A percentile compares a stretch with the other conserved stretches of the same genome.
phyloP scores from a whole-genome alignment of 768 basidiomycete genomes.

The Hygrophorus russula region DNA sequence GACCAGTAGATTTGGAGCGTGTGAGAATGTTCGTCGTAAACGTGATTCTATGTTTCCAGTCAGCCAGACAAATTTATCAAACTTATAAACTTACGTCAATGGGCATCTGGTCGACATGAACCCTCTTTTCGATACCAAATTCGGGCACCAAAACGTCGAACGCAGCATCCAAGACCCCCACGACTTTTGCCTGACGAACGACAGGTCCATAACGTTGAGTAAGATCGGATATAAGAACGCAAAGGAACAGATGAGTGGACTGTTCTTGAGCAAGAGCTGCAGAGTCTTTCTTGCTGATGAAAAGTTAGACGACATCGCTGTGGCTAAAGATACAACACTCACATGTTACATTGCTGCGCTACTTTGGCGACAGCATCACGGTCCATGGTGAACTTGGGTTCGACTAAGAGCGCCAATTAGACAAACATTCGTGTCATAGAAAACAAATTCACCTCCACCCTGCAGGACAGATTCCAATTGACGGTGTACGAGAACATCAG shows the following conservation, averaged over 20 bases:
- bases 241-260: constrained; percentile 90
- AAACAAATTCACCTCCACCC: constrained; percentile 42
- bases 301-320: constrained; percentile 1
- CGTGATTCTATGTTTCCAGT: constrained; percentile 61
- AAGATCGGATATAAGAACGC: constrained; percentile 87
- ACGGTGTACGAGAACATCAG: constrained; percentile 91
- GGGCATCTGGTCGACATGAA: constrained; percentile 98
- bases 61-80: not conserved
- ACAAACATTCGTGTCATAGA: not conserved
- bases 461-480: constrained; percentile 86
- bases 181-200: constrained; percentile 87
- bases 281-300: constrained; percentile 75
- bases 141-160: constrained; percentile 95
- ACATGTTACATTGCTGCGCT: constrained; percentile 98
- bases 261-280: constrained; percentile 91
- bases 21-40: constrained; percentile 91
- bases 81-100: constrained; percentile 57
- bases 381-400: constrained; percentile 92
- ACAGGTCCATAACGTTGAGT: constrained; percentile 95
- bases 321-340: constrained; percentile 16
- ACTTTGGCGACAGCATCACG: constrained; percentile 96
- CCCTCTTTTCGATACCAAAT: constrained; percentile 98
- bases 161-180: constrained; percentile 93
- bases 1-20: constrained; percentile 97
- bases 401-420: constrained; percentile 25